Evolutionary conservation across 2,329 filamentous ascomycete species (phyloP).

Genomic region (Tympanopsis confertula): DNA sequence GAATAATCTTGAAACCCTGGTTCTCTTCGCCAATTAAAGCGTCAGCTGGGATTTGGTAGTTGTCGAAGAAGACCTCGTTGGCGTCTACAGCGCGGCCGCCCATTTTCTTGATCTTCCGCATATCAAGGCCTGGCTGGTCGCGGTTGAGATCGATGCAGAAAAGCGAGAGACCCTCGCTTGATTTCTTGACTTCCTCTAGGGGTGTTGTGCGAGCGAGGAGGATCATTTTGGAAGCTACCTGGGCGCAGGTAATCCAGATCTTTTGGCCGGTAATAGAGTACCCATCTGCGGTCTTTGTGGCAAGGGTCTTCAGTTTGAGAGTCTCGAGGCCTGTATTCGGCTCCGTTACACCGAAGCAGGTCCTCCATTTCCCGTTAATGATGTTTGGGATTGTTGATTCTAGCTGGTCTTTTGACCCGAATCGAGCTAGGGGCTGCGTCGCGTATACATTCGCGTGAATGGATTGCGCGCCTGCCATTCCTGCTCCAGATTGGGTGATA

Average conservation of each 20-base stretch:
- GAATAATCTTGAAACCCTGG: slow-evolving; percentile 67
- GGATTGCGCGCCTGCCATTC: slow-evolving; percentile 59
- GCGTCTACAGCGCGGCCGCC: slow-evolving; percentile 72
- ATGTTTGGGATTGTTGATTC: slow-evolving; percentile 56
- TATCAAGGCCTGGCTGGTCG: slow-evolving; percentile 42
- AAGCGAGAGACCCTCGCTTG: slow-evolving; percentile 65
- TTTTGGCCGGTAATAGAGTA: slow-evolving; percentile 70
- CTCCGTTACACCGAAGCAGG: slow-evolving; percentile 78
- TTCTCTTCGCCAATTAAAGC: slow-evolving; percentile 62
- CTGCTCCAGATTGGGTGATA: slow-evolving; percentile 66
- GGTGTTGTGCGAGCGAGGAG: slow-evolving; percentile 67
- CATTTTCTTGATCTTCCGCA: slow-evolving; percentile 74
- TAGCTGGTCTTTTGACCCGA: slow-evolving; percentile 55
- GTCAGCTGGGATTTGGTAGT: slow-evolving; percentile 54
- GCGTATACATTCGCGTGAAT: slow-evolving; percentile 62
- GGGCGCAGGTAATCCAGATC: slow-evolving; percentile 80
- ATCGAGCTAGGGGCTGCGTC: slow-evolving; percentile 64
- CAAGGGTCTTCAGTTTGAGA: slow-evolving; percentile 54
- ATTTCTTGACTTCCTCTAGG: slow-evolving; percentile 52
- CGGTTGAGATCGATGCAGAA: slow-evolving; percentile 72
- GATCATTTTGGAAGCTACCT: slow-evolving; percentile 75
- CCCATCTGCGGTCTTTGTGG: slow-evolving; percentile 37
- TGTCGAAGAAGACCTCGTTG: slow-evolving; percentile 81
- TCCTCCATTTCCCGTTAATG: slow-evolving; percentile 59
- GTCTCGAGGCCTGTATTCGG: slow-evolving; percentile 73